Percentiles rank a stretch among this genome's conserved stretches.
These are phyloP conservation scores for Beta lomatogona DNA, from an alignment of 179 eudicot species.

Conservation along the genomic window DNA sequence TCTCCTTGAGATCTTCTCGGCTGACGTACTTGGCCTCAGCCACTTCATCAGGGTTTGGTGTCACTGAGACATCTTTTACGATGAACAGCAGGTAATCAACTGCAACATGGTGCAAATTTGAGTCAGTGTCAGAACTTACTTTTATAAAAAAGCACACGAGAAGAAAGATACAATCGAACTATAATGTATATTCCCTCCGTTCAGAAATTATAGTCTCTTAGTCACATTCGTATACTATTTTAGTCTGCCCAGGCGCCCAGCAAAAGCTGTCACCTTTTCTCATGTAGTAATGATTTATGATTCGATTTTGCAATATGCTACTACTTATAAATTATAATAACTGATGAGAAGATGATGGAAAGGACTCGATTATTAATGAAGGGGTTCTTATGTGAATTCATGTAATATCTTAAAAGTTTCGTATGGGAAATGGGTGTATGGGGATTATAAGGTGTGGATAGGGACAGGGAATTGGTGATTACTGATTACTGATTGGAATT, in stretches of 20 bases:
- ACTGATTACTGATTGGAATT: too few relatives aligned
- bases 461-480: too few relatives aligned
- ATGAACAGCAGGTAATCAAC: constrained; percentile 53
- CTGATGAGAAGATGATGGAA: too few relatives aligned
- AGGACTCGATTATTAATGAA: too few relatives aligned
- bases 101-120: constrained; percentile 19
- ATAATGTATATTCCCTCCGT: neutral
- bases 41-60: constrained; percentile 55
- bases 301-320: too few relatives aligned
- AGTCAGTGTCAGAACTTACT: neutral
- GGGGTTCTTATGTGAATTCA: too few relatives aligned
- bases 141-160: too few relatives aligned
- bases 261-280: neutral
- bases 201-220: neutral
- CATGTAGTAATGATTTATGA: too few relatives aligned
- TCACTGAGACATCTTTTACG: constrained; percentile 40
- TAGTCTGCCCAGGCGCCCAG: neutral
- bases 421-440: too few relatives aligned
- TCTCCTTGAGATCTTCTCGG: constrained; percentile 46
- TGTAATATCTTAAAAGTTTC: too few relatives aligned
- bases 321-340: too few relatives aligned
- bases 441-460: too few relatives aligned
- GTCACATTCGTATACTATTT: neutral
- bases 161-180: neutral
- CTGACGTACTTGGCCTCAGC: constrained; percentile 46